Evolutionary conservation across 2,329 filamentous ascomycete genomes (phyloP).

Genomic region (Periconia sp.): DNA sequence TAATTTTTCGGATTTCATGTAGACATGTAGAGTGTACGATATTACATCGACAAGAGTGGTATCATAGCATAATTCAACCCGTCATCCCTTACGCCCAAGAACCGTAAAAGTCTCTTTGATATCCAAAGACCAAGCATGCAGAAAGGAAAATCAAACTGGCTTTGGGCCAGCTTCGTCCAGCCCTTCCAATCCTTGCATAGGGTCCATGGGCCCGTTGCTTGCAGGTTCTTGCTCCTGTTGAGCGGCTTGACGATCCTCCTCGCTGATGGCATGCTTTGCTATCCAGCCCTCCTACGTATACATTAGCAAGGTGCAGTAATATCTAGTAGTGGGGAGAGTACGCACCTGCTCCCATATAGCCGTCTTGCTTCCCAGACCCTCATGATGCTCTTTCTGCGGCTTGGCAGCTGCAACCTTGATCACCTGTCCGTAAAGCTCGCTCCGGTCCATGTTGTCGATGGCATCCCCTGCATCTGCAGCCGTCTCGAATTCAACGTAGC

Average conservation of each 20-base stretch:
- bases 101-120: no score
- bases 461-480: conserved; percentile 87
- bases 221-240: conserved; percentile 60
- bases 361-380: conserved; percentile 89
- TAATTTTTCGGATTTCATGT: no score
- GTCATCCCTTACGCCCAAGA: conserved; percentile 3
- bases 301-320: conserved; percentile 18
- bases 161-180: conserved; percentile 94
- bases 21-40: no score
- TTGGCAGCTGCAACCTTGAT: conserved; percentile 94
- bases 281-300: conserved; percentile 82
- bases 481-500: conserved; percentile 93
- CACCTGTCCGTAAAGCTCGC: conserved; percentile 89
- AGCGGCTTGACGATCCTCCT: conserved; percentile 73
- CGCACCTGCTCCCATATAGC: conserved; percentile 96
- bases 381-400: conserved; percentile 84
- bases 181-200: conserved; percentile 94
- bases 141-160: conserved; percentile 61
- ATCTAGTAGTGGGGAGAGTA: conserved; percentile 15
- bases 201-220: conserved; percentile 71
- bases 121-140: background rate
- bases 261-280: conserved; percentile 82
- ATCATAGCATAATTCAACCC: conserved; percentile 8
- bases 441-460: conserved; percentile 99
- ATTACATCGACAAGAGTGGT: no score